Percentiles rank a stretch among this genome's conserved stretches.
Conservation (phyloP, 352 stramenopile genomes). For the Pythium scleroteichum region DNA sequence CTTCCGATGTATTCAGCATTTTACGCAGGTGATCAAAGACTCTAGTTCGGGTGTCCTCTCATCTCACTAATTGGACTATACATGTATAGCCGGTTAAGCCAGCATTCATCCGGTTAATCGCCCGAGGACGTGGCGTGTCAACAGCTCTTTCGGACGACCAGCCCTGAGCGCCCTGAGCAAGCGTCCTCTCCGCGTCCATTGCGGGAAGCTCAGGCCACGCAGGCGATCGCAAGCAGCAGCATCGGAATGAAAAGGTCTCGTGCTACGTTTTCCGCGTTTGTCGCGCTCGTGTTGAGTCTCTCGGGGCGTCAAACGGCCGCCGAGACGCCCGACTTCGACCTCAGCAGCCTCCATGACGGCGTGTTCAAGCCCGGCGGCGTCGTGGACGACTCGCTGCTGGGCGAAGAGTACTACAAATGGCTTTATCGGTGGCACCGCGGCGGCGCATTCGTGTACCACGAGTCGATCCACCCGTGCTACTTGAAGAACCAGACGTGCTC, state of each 20-base stretch:
- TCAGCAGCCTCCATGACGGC: neutral
- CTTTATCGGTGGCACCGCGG: constrained; percentile 38
- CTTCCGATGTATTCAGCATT: too few species aligned
- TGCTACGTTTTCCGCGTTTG: neutral
- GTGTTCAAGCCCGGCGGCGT: neutral
- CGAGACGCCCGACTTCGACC: neutral
- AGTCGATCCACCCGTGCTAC: constrained; percentile 33
- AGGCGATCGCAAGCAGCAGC: neutral
- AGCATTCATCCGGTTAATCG: constrained; percentile 10
- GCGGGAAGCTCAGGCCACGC: neutral
- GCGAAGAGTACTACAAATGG: constrained; percentile 18
- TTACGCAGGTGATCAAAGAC: too few species aligned
- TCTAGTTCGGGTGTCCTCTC: too few species aligned
- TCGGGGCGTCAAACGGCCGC: neutral
- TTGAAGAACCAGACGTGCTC: constrained; percentile 23
- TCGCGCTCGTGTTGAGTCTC: constrained; percentile 6
- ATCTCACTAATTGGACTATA: too few species aligned
- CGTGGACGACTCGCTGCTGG: neutral
- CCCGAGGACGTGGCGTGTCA: constrained; percentile 16
- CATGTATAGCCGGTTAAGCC: too few species aligned
- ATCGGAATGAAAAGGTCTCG: neutral
- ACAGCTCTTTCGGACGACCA: constrained; percentile 1
- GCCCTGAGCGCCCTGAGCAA: neutral
- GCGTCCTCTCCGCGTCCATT: neutral
- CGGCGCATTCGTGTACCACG: constrained; percentile 38